A percentile compares a stretch with the other conserved stretches of the same genome.
These are phyloP conservation scores for Glarea lozoyensis DNA, from an alignment of 495 filamentous ascomycete species.

Conservation along the genomic window DNA sequence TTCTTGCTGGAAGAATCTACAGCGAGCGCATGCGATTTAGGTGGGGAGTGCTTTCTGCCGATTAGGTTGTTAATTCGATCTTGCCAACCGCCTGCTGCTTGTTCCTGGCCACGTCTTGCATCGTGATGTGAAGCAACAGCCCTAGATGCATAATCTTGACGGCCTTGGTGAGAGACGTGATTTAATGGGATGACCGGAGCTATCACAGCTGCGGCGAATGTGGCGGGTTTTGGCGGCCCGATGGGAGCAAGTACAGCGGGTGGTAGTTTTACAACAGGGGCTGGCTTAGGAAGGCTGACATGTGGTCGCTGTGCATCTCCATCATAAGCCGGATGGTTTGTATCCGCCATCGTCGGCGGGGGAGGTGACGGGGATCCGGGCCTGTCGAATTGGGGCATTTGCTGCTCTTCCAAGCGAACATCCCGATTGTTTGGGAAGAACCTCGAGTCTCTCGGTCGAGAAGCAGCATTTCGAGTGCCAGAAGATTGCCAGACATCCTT, in stretches of 20 bases:
- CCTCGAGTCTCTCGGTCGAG: slow-evolving; percentile 43
- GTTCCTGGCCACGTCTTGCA: slow-evolving; percentile 8
- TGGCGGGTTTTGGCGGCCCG: slow-evolving; percentile 31
- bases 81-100: slow-evolving; percentile 48
- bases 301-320: slow-evolving; percentile 54
- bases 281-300: slow-evolving; percentile 58
- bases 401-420: slow-evolving; percentile 23
- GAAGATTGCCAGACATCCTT: slow-evolving; percentile 50
- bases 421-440: slow-evolving; percentile 59
- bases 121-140: slow-evolving; percentile 11
- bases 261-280: slow-evolving; percentile 64
- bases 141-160: slow-evolving; percentile 13
- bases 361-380: slow-evolving; percentile 45
- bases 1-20: slow-evolving; percentile 52
- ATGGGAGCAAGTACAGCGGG: slow-evolving; percentile 37
- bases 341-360: slow-evolving; percentile 66
- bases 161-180: slow-evolving; percentile 5
- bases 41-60: slow-evolving; percentile 46
- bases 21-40: slow-evolving; percentile 44
- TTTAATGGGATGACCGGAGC: slow-evolving; percentile 29
- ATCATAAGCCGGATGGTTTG: slow-evolving; percentile 61
- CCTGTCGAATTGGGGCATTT: slow-evolving; percentile 11
- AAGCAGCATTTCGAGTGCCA: slow-evolving; percentile 8
- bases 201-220: slow-evolving; percentile 48
- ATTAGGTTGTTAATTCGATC: slow-evolving; percentile 66